phyloP scores from a whole-genome alignment of 257 asterid genomes.

The Capsicum baccatum region DNA sequence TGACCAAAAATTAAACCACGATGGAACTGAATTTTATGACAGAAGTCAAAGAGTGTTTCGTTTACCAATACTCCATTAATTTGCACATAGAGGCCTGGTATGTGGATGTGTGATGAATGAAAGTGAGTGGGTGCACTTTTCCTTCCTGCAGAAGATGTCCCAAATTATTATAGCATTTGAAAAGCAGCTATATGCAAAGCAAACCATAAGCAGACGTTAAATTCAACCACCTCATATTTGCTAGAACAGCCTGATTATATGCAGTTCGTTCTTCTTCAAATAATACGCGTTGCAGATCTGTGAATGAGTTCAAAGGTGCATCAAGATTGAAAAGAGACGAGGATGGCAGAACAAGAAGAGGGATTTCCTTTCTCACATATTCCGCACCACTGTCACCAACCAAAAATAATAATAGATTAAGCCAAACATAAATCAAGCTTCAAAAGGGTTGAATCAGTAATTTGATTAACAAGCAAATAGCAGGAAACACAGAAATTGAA shows the following conservation, averaged over 20 bases:
- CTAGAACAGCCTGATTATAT: conserved; percentile 73
- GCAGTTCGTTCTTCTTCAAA: conserved; percentile 94
- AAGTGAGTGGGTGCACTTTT: conserved; percentile 85
- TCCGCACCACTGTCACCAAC: conserved; percentile 88
- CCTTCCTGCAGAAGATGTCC: conserved; percentile 55
- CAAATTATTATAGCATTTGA: conserved; percentile 26
- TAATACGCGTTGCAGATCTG: conserved; percentile 78
- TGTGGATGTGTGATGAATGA: conserved; percentile 90
- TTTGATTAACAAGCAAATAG: conserved; percentile 11
- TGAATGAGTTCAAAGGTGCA: conserved; percentile 74
- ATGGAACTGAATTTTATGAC: not conserved
- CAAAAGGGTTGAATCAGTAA: not conserved
- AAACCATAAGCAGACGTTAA: not conserved
- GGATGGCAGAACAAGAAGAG: conserved; percentile 79
- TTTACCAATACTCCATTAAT: conserved; percentile 93
- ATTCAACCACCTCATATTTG: conserved; percentile 63
- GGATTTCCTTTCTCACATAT: conserved; percentile 85
- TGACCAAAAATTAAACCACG: conserved; percentile 29
- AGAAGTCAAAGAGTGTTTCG: conserved; percentile 12
- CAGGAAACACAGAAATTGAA: not conserved
- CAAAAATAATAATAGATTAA: conserved; percentile 35
- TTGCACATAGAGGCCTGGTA: conserved; percentile 99
- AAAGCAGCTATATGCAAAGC: conserved; percentile 11
- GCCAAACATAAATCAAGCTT: not conserved
- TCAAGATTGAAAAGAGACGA: conserved; percentile 70